phyloP scores from a whole-genome alignment of 345 rosid species.

The Conringia planisiliqua region DNA sequence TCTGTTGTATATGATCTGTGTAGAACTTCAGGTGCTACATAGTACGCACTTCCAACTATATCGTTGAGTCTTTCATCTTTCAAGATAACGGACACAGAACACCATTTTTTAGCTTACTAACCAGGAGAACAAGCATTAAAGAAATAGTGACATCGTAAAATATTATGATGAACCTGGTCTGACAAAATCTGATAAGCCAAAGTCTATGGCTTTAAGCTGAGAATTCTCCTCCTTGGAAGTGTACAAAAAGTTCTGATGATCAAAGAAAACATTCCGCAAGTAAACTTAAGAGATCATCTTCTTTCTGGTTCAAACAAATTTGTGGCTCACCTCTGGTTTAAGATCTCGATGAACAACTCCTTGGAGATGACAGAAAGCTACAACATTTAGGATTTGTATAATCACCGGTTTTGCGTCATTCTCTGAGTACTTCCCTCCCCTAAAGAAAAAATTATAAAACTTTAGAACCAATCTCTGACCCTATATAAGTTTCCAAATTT shows the following conservation, averaged over 20 bases:
- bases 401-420: conserved; percentile 82
- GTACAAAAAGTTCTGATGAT: conserved; percentile 79
- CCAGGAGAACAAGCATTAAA: background rate
- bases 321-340: conserved; percentile 78
- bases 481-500: background rate
- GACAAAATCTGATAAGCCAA: conserved; percentile 90
- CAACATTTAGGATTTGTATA: conserved; percentile 77
- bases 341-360: conserved; percentile 97
- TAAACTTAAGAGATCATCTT: background rate
- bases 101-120: conserved; percentile 11
- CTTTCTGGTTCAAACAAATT: background rate
- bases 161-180: conserved; percentile 62
- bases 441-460: conserved; percentile 20
- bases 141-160: background rate
- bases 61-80: conserved; percentile 91
- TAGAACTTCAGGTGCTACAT: conserved; percentile 95
- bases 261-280: background rate
- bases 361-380: conserved; percentile 92
- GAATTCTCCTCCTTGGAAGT: conserved; percentile 76
- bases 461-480: background rate
- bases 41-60: conserved; percentile 93
- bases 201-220: conserved; percentile 85
- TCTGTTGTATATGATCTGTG: conserved; percentile 83
- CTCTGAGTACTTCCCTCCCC: conserved; percentile 94
- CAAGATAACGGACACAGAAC: background rate